phyloP scores from a whole-genome alignment of 495 filamentous ascomycete species.

The Penicillium flavigenum region DNA sequence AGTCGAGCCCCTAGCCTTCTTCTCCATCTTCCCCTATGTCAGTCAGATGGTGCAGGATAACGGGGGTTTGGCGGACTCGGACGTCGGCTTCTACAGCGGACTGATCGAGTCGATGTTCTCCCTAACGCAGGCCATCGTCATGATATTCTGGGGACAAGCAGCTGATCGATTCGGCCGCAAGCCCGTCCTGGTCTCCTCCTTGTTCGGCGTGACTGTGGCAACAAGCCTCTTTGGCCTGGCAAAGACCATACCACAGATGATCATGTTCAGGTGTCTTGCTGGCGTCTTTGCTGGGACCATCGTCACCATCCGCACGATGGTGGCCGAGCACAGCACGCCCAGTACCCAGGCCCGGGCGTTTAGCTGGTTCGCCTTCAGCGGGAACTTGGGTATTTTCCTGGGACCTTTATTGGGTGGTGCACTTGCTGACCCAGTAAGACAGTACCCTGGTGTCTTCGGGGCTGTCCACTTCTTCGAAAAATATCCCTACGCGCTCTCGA shows the following conservation, averaged over 20 bases:
- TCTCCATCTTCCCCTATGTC: conserved; percentile 73
- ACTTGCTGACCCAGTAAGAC: conserved; percentile 58
- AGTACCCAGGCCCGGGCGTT: conserved; percentile 68
- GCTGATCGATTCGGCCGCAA: conserved; percentile 68
- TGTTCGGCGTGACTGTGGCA: conserved; percentile 56
- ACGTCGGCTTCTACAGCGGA: conserved; percentile 71
- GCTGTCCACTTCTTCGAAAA: conserved; percentile 54
- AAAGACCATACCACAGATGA: conserved; percentile 62
- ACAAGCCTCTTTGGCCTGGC: conserved; percentile 64
- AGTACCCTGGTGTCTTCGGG: conserved; percentile 57
- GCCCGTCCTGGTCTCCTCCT: conserved; percentile 61
- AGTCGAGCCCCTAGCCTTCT: conserved; percentile 74
- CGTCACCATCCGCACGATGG: conserved; percentile 69
- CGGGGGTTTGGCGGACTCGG: conserved; percentile 52
- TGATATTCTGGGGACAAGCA: conserved; percentile 61
- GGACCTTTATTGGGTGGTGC: conserved; percentile 64
- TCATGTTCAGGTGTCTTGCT: conserved; percentile 61
- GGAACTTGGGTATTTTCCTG: conserved; percentile 67
- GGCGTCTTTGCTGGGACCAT: conserved; percentile 68
- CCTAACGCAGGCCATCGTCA: conserved; percentile 61
- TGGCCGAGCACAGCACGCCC: conserved; percentile 64
- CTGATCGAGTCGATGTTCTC: conserved; percentile 73
- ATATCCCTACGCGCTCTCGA: conserved; percentile 65
- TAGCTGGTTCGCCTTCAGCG: conserved; percentile 67
- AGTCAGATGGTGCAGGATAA: conserved; percentile 66